Evolutionary conservation across 177 flowering plant genomes (phyloP).

Genomic region (Vitis hybrid): DNA sequence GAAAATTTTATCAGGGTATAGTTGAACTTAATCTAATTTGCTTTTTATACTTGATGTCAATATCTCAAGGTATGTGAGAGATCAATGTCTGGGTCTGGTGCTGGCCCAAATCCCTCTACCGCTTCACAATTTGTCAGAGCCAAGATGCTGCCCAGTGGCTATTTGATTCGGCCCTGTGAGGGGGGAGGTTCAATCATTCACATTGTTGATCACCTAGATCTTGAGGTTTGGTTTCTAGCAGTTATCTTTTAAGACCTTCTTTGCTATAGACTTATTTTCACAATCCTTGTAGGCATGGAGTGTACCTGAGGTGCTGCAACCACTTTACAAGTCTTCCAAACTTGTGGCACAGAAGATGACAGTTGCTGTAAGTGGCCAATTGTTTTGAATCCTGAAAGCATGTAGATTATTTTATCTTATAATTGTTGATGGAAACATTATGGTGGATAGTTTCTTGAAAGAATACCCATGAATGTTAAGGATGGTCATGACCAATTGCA

Average conservation of each 20-base stretch:
- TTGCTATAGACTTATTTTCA: neutral
- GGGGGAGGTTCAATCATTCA: slow-evolving; percentile 95
- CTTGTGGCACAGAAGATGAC: slow-evolving; percentile 88
- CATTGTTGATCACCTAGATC: slow-evolving; percentile 89
- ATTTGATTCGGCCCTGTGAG: slow-evolving; percentile 83
- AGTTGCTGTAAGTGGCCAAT: slow-evolving; percentile 59
- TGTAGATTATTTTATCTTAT: no score
- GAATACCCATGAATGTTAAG: no score
- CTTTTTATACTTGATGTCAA: neutral
- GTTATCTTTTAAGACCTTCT: neutral
- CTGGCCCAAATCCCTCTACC: slow-evolving; percentile 71
- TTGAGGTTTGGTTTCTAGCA: slow-evolving; percentile 49
- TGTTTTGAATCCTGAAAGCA: no score
- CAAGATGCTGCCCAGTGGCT: slow-evolving; percentile 90
- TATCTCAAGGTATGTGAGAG: slow-evolving; percentile 76
- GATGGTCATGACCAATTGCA: no score
- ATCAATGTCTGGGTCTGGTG: slow-evolving; percentile 82
- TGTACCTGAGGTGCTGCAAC: slow-evolving; percentile 86
- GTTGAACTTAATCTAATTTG: no score
- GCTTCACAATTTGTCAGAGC: slow-evolving; percentile 81
- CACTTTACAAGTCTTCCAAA: slow-evolving; percentile 86
- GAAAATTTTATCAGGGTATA: neutral
- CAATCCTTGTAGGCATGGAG: slow-evolving; percentile 50
- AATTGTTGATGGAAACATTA: no score
- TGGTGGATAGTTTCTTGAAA: no score